A percentile compares a stretch with the other conserved stretches of the same genome.
phyloP scores from a whole-genome alignment of 2,329 filamentous ascomycete species.

The Fusarium sp. region DNA sequence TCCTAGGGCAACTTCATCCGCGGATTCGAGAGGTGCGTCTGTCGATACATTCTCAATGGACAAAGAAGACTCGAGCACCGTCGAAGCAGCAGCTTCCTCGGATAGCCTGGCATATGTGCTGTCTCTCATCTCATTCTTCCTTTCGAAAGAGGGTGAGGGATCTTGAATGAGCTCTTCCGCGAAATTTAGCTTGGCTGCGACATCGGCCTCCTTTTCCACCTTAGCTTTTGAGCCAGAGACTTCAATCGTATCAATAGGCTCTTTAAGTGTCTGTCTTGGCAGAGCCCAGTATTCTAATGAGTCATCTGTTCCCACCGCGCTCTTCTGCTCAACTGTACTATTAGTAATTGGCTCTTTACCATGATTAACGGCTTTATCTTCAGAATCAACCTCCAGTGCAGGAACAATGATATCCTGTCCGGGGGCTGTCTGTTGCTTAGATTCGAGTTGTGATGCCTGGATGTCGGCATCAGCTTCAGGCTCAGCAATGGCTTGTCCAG shows the following conservation, averaged over 20 bases:
- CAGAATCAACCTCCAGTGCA: conserved; percentile 36
- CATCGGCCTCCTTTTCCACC: not conserved
- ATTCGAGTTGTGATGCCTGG: conserved; percentile 21
- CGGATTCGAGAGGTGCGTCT: not conserved
- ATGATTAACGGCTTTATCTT: conserved; percentile 16
- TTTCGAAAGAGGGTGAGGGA: conserved; percentile 11
- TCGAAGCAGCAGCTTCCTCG: not conserved
- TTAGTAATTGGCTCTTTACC: conserved; percentile 29
- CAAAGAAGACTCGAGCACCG: not conserved
- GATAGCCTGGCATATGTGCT: conserved; percentile 7
- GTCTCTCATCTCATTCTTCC: conserved; percentile 28
- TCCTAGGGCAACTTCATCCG: not conserved
- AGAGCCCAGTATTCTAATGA: not conserved
- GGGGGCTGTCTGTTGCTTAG: conserved; percentile 28
- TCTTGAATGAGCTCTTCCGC: conserved; percentile 11
- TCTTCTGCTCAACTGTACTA: conserved; percentile 19
- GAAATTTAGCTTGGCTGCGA: conserved; percentile 2
- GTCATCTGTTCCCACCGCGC: not conserved
- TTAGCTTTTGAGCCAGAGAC: not conserved
- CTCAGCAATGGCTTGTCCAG: conserved; percentile 30
- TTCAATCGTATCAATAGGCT: not conserved
- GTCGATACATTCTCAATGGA: conserved; percentile 5
- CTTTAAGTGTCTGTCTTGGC: not conserved
- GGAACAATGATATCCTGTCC: conserved; percentile 37
- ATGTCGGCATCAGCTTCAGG: conserved; percentile 27